These are phyloP conservation scores for Rhizomucor miehei DNA, from an alignment of 371 early-diverging fungal genomes.

Conservation along the genomic window DNA sequence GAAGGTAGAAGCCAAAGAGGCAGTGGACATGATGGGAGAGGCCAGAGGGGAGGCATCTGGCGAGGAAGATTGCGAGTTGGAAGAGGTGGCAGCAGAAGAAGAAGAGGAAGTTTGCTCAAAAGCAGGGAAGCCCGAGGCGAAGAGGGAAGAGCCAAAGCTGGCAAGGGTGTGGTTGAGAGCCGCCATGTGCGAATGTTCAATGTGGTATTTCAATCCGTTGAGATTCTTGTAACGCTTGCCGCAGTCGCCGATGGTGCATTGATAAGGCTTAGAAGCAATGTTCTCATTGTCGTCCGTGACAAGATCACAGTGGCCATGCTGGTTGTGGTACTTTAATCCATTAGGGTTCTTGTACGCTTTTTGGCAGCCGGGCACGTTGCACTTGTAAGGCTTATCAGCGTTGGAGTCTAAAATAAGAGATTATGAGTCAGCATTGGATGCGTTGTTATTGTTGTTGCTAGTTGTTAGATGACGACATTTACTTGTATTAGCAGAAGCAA, in stretches of 20 bases:
- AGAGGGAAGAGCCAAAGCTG: slow-evolving; percentile 39
- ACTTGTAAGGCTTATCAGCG: slow-evolving; percentile 78
- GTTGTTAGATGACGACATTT: slow-evolving; percentile 6
- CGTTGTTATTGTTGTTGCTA: background rate
- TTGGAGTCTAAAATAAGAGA: slow-evolving; percentile 22
- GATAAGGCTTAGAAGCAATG: slow-evolving; percentile 71
- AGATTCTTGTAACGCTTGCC: slow-evolving; percentile 68
- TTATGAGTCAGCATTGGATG: background rate
- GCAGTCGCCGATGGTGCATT: slow-evolving; percentile 50
- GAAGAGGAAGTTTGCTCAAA: slow-evolving; percentile 4
- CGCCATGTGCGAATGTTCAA: slow-evolving; percentile 81
- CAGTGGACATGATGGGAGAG: slow-evolving; percentile 17
- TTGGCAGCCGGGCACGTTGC: slow-evolving; percentile 88
- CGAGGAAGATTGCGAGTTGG: slow-evolving; percentile 5
- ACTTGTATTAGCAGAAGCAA: slow-evolving; percentile 39
- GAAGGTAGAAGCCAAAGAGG: slow-evolving; percentile 8
- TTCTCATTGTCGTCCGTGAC: slow-evolving; percentile 42
- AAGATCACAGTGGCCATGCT: slow-evolving; percentile 75
- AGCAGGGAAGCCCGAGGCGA: slow-evolving; percentile 14
- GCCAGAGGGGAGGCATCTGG: slow-evolving; percentile 15
- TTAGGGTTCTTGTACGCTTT: slow-evolving; percentile 98
- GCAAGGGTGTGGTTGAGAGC: slow-evolving; percentile 48
- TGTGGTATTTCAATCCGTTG: slow-evolving; percentile 97
- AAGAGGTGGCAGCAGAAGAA: slow-evolving; percentile 10
- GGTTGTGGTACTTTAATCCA: slow-evolving; percentile 95